A percentile compares a stretch with the other conserved stretches of the same genome.
These are phyloP conservation scores for Byssochlamys sp. DNA, from an alignment of 2,329 filamentous ascomycete genomes.

Conservation along the genomic window DNA sequence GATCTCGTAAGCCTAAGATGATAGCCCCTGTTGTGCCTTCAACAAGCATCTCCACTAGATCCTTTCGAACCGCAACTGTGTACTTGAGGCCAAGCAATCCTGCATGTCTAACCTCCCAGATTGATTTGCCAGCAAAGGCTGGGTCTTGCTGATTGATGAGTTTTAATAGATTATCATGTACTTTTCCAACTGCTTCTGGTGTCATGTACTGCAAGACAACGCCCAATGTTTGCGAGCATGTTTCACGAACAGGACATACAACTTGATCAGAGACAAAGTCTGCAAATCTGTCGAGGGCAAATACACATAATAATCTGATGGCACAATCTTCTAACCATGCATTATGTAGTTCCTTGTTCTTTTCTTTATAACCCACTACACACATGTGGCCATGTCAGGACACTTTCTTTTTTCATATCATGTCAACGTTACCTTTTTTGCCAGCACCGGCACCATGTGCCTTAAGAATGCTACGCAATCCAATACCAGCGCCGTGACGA, in stretches of 20 bases:
- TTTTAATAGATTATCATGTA: conserved; percentile 73
- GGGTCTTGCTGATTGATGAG: conserved; percentile 88
- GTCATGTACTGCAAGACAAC: conserved; percentile 78
- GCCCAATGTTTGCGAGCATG: conserved; percentile 84
- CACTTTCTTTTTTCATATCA: no score
- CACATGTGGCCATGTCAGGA: no score
- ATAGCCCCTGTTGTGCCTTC: conserved; percentile 87
- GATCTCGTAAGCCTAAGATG: conserved; percentile 85
- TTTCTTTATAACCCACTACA: conserved; percentile 57
- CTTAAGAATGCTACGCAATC: conserved; percentile 77
- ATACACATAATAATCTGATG: conserved; percentile 83
- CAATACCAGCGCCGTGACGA: conserved; percentile 94
- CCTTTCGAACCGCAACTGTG: conserved; percentile 86
- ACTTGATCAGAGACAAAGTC: conserved; percentile 97
- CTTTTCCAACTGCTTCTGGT: conserved; percentile 65
- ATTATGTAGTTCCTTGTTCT: conserved; percentile 72
- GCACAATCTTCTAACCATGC: conserved; percentile 87
- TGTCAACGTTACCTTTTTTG: no score
- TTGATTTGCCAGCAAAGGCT: conserved; percentile 57
- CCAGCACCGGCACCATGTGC: conserved; percentile 88
- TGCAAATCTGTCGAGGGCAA: conserved; percentile 94
- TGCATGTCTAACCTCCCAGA: conserved; percentile 94
- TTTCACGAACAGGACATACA: conserved; percentile 89
- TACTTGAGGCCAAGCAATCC: conserved; percentile 96
- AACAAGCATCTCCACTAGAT: conserved; percentile 79